Evolutionary conservation across 495 filamentous ascomycete genomes (phyloP).

Genomic region (Penicillium cataractarum): DNA sequence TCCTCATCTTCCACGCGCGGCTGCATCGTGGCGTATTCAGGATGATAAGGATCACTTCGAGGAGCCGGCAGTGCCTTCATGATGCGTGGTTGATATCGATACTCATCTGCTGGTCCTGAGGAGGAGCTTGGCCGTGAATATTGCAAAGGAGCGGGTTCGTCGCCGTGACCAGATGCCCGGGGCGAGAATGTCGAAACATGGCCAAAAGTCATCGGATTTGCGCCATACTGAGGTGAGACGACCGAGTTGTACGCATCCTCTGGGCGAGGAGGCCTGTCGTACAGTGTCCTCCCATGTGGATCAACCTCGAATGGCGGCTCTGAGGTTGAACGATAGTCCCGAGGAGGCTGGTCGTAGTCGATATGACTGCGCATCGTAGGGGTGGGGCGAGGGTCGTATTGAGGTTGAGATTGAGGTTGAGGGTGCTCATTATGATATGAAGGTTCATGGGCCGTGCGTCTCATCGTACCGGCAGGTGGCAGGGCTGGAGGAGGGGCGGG

Average conservation of each 20-base stretch:
- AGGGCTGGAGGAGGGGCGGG: constrained; percentile 20
- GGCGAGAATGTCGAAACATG: constrained; percentile 23
- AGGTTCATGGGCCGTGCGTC: constrained; percentile 30
- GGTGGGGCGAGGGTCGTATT: constrained; percentile 29
- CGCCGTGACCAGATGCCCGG: constrained; percentile 1
- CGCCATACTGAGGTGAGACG: constrained; percentile 28
- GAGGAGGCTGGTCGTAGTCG: constrained; percentile 33
- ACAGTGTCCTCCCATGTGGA: constrained; percentile 13
- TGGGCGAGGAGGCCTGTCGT: constrained; percentile 20
- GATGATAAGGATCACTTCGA: constrained; percentile 35
- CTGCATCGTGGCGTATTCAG: constrained; percentile 61
- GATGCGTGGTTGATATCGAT: constrained; percentile 29
- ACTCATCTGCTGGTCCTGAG: constrained; percentile 23
- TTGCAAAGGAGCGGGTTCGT: constrained; percentile 19
- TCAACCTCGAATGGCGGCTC: constrained; percentile 28
- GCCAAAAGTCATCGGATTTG: constrained; percentile 30
- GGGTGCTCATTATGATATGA: constrained; percentile 25
- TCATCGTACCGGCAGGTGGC: constrained; percentile 18
- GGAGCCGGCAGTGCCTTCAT: constrained; percentile 28
- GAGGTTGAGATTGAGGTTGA: constrained; percentile 17
- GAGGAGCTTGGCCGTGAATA: constrained; percentile 24
- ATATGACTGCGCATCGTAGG: constrained; percentile 32
- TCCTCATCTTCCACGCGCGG: constrained; percentile 71
- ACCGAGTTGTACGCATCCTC: constrained; percentile 22
- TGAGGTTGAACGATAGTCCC: constrained; percentile 31